Evolutionary conservation across 140 eudicot species (phyloP).

Genomic region (Erigeron philadelphicus): DNA sequence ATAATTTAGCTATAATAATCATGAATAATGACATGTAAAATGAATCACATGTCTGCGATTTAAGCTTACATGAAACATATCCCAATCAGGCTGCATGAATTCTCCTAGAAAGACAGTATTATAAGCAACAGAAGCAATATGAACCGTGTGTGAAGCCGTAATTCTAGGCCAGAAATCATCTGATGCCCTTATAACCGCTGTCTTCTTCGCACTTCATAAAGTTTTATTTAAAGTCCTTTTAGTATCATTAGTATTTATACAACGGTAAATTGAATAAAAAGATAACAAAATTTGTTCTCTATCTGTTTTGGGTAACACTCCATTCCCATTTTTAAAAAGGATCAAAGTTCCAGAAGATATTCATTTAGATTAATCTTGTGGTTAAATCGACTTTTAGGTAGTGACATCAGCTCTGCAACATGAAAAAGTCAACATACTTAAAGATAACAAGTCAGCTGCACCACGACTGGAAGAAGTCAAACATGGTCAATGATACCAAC

Average conservation of each 20-base stretch:
- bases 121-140: slow-evolving; percentile 88
- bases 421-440: neutral
- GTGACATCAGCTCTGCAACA: neutral
- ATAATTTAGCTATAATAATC: slow-evolving; percentile 23
- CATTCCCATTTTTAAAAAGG: neutral
- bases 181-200: slow-evolving; percentile 87
- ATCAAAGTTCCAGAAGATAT: neutral
- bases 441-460: neutral
- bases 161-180: slow-evolving; percentile 92
- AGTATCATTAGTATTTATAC: neutral
- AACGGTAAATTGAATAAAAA: neutral
- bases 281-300: neutral
- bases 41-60: neutral
- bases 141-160: slow-evolving; percentile 94
- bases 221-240: neutral
- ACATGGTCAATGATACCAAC: neutral
- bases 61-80: slow-evolving; percentile 84
- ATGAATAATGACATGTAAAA: neutral
- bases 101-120: slow-evolving; percentile 82
- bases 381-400: neutral
- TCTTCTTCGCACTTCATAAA: slow-evolving; percentile 49
- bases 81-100: slow-evolving; percentile 99
- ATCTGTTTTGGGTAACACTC: neutral
- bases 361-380: neutral
- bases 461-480: neutral